Conservation (phyloP, 768 basidiomycete genomes). For the Rhizopogon vinicolor region DNA sequence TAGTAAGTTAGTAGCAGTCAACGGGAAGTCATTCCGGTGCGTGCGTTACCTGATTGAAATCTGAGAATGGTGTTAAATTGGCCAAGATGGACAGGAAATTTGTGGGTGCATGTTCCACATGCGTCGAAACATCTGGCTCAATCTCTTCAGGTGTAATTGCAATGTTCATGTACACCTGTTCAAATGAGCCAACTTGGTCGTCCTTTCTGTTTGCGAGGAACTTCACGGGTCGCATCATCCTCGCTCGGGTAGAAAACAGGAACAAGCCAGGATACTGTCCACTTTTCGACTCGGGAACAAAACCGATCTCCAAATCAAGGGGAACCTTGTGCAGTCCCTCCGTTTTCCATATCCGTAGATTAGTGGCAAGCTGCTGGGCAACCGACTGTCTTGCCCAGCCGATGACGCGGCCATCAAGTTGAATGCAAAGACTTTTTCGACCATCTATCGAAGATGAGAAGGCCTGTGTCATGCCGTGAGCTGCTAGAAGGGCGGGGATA, state of each 20-base stretch:
- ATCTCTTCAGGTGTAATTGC: constrained; percentile 89
- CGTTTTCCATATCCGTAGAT: constrained; percentile 92
- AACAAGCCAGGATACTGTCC: constrained; percentile 97
- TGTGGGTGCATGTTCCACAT: constrained; percentile 92
- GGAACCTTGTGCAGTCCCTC: constrained; percentile 79
- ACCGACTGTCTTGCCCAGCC: constrained; percentile 84
- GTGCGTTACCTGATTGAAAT: constrained; percentile 85
- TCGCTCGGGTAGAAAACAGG: constrained; percentile 77
- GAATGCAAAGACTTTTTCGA: constrained; percentile 76
- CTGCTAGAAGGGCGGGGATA: constrained; percentile 75
- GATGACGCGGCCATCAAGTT: constrained; percentile 93
- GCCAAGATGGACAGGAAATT: constrained; percentile 96
- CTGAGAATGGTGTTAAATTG: constrained; percentile 97
- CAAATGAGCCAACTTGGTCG: constrained; percentile 93
- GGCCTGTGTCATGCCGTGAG: constrained; percentile 92
- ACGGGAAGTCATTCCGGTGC: not conserved
- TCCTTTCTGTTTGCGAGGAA: constrained; percentile 80
- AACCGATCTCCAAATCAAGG: constrained; percentile 91
- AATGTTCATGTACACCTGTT: constrained; percentile 99
- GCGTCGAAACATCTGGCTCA: constrained; percentile 68
- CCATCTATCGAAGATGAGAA: constrained; percentile 82
- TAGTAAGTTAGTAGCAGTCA: constrained; percentile 3
- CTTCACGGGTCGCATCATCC: constrained; percentile 99
- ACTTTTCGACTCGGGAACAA: constrained; percentile 82
- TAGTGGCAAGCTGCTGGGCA: constrained; percentile 76